Evolutionary conservation across 2,329 filamentous ascomycete species (phyloP), one percentile per base, ranked within the genome.

Genomic region (Diplodia scrobiculata): DNA sequence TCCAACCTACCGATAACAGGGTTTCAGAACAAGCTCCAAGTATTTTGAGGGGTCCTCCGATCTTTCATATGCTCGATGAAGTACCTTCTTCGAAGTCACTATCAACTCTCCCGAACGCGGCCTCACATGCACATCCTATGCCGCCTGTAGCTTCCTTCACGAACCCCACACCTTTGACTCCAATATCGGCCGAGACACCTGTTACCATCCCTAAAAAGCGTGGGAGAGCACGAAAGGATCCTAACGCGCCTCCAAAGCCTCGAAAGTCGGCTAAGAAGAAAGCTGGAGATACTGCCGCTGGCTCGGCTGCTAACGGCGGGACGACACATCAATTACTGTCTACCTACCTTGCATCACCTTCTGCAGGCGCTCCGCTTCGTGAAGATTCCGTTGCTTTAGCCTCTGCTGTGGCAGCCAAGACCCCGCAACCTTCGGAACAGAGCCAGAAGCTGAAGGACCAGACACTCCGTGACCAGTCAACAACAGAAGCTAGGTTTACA

Each of bases 191-290:
- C 17, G 10, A 14, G n/a, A 19, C 45, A 17, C 21, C 64, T 17
- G 7, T 32, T n/a, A 32, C 19, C 10, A 21, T 32, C n/a, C 60
- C 32, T 11, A 66, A 67, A 36, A 69, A 70, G 38, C 55, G 67
- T 38, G 68, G 68, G 51, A 60, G 69, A 19, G 68, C 69, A 7
- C 53, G 64, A 21, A 66, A 66, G 29, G 47, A 60, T 41, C 64
- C 64, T 10, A 59, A 60, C 13, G 47, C 64, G 5, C 53, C 64
- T 13, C 29, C 64, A 17, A 54, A 54, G 3, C 64, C 64, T 17
- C 45, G 64, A 4, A 66, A 66, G 21, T 38, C 54, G 5, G 47
- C 47, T 3, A 66, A 66, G 47, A 66, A 60, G 21, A 48, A 29
- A 14, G 9, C 32, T 41, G 53, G 52, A 13, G 53, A 66, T 47